Evolutionary conservation across 305 asterid species (phyloP).

Genomic region (Caryopteris hybrid): DNA sequence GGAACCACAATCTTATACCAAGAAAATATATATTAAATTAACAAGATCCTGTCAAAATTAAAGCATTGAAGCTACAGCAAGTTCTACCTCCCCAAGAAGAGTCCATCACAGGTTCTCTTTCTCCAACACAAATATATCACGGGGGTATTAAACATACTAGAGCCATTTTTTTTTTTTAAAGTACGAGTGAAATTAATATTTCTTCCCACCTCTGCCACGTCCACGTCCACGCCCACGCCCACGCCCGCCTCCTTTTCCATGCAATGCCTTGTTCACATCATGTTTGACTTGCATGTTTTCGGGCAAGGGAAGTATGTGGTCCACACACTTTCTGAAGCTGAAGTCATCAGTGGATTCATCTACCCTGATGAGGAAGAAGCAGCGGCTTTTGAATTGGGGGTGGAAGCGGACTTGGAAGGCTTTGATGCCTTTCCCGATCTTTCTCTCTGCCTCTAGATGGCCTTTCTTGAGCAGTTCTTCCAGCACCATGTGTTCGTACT

Average conservation of each 20-base stretch:
- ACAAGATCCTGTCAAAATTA: too few relatives aligned
- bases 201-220: slow-evolving; percentile 49
- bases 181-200: background rate
- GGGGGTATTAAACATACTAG: too few relatives aligned
- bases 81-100: too few relatives aligned
- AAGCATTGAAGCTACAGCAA: too few relatives aligned
- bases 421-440: slow-evolving; percentile 60
- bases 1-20: too few relatives aligned
- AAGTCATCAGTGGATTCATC: slow-evolving; percentile 76
- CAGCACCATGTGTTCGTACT: slow-evolving; percentile 70
- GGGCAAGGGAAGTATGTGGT: slow-evolving; percentile 73
- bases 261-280: slow-evolving; percentile 54
- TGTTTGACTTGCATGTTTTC: slow-evolving; percentile 70
- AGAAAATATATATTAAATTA: too few relatives aligned
- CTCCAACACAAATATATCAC: too few relatives aligned
- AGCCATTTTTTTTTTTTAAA: background rate
- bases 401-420: slow-evolving; percentile 77
- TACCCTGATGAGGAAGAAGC: slow-evolving; percentile 79
- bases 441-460: slow-evolving; percentile 67
- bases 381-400: slow-evolving; percentile 76
- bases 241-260: slow-evolving; percentile 59
- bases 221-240: slow-evolving; percentile 51
- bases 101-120: too few relatives aligned
- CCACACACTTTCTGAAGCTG: slow-evolving; percentile 93
- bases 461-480: slow-evolving; percentile 86